Conservation (phyloP, 164 flowering plant species). For the Magnolia kwangsiensis region DNA sequence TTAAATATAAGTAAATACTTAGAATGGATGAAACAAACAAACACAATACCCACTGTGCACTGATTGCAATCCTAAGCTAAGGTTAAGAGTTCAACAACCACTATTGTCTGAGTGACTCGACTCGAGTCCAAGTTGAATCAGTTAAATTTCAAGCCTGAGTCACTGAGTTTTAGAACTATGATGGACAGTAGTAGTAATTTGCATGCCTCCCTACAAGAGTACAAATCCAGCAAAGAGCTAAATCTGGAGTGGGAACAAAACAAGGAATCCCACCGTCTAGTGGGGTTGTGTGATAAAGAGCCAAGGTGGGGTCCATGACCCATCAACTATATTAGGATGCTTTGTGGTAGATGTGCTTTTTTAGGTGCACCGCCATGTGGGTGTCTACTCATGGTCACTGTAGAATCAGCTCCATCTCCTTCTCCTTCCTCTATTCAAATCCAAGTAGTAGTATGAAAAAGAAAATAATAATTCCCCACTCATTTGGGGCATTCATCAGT, state of each 20-base stretch:
- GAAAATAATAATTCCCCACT: constrained; percentile 24
- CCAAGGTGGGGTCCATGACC: constrained; percentile 20
- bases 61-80: not conserved
- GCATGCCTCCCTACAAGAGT: not conserved
- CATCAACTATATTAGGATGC: constrained; percentile 3
- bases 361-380: constrained; percentile 18
- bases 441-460: not conserved
- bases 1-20: too few species aligned
- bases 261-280: constrained; percentile 11
- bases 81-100: not conserved
- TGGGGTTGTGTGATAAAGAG: constrained; percentile 8
- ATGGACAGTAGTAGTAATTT: not conserved
- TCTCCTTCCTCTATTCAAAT: constrained; percentile 10
- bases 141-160: too few species aligned
- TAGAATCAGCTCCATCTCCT: not conserved
- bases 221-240: not conserved
- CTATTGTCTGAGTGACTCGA: too few species aligned
- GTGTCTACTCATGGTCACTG: not conserved
- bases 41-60: not conserved
- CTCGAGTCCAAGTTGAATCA: too few species aligned
- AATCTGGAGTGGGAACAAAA: not conserved
- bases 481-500: constrained; percentile 12
- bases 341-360: not conserved
- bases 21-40: not conserved
- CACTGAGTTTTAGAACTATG: too few species aligned